These are phyloP conservation scores for Trichoderma lentiforme DNA, from an alignment of 2,329 filamentous ascomycete species.

Conservation along the genomic window DNA sequence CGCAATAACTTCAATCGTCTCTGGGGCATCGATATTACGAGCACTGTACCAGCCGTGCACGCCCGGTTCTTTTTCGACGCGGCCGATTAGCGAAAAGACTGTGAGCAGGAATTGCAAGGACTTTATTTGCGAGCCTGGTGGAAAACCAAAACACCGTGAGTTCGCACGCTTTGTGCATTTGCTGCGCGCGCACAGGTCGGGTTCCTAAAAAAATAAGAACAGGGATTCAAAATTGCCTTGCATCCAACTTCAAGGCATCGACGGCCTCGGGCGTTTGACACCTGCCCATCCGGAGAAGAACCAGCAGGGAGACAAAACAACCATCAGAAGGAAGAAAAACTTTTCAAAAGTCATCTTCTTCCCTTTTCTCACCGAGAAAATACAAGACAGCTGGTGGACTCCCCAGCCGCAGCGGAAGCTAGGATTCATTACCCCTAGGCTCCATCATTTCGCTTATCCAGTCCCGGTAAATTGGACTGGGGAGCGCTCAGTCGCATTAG, in stretches of 20 bases:
- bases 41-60: background rate
- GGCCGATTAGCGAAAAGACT: background rate
- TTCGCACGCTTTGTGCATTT: conserved; percentile 8
- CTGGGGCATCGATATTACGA: background rate
- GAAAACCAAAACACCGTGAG: background rate
- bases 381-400: conserved; percentile 6
- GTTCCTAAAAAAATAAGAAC: background rate
- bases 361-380: conserved; percentile 12
- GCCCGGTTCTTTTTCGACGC: background rate
- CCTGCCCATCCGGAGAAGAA: conserved; percentile 5
- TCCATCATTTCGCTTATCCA: conserved; percentile 36
- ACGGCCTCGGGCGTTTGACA: conserved; percentile 8
- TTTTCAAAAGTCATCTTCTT: conserved; percentile 6
- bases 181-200: background rate
- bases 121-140: background rate
- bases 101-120: background rate
- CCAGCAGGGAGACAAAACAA: conserved; percentile 13
- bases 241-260: conserved; percentile 13
- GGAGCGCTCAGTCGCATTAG: conserved; percentile 13
- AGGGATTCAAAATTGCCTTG: conserved; percentile 14
- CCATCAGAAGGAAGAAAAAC: background rate
- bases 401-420: conserved; percentile 13
- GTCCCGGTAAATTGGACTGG: conserved; percentile 35
- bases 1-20: background rate
- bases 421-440: conserved; percentile 26